These are phyloP conservation scores for Echeveria elegans DNA, from an alignment of 164 flowering plant genomes.

Conservation along the genomic window DNA sequence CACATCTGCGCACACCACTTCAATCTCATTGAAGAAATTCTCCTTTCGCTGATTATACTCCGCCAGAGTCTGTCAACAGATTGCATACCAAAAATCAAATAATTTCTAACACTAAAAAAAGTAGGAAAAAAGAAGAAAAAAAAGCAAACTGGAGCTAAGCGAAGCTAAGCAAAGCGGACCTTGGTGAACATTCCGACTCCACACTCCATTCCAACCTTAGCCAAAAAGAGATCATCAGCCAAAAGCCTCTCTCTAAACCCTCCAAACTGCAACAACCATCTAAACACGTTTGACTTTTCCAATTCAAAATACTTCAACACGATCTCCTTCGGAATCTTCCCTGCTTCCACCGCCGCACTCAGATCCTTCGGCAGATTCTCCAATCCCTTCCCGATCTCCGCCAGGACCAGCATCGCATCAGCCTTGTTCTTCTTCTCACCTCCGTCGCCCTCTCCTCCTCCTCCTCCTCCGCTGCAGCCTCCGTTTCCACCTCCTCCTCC, in stretches of 20 bases:
- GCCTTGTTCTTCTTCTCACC: constrained; percentile 36
- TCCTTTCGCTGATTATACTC: constrained; percentile 56
- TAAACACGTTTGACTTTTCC: constrained; percentile 26
- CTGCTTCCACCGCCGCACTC: constrained; percentile 39
- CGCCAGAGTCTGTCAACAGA: constrained; percentile 45
- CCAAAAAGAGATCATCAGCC: constrained; percentile 46
- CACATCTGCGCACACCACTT: constrained; percentile 66
- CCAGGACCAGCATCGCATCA: constrained; percentile 52
- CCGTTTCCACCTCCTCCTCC: constrained; percentile 19
- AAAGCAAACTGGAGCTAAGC: too few relatives aligned
- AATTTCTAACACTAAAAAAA: too few relatives aligned
- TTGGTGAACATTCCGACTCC: constrained; percentile 53
- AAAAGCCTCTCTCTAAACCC: constrained; percentile 41
- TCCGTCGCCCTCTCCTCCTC: constrained; percentile 22
- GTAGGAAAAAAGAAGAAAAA: too few relatives aligned
- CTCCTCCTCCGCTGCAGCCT: constrained; percentile 11
- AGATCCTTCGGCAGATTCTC: constrained; percentile 40
- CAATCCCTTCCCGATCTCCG: constrained; percentile 30
- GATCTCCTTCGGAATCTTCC: constrained; percentile 42
- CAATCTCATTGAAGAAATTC: constrained; percentile 58
- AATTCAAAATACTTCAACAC: constrained; percentile 38
- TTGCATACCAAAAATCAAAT: background rate
- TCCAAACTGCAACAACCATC: constrained; percentile 38
- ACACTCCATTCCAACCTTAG: constrained; percentile 39
- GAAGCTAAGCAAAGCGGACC: constrained; percentile 18